These are phyloP conservation scores for Populus deltoides DNA, from an alignment of 345 rosid species.

Conservation along the genomic window DNA sequence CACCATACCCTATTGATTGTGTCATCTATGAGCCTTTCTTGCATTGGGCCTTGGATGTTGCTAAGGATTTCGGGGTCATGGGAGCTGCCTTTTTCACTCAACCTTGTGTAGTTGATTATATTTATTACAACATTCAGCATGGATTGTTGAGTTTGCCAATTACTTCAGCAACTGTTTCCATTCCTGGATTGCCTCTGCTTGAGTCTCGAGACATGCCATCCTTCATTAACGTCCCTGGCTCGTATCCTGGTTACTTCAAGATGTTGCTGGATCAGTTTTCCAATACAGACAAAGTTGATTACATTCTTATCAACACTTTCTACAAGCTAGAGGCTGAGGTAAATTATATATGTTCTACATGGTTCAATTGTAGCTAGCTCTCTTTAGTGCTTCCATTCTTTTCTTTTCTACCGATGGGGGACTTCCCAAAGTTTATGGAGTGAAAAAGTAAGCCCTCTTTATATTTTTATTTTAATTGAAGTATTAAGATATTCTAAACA, in stretches of 20 bases:
- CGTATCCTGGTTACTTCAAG: conserved; percentile 20
- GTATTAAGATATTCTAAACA: too few species aligned
- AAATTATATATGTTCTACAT: neutral
- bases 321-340: conserved; percentile 27
- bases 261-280: conserved; percentile 22
- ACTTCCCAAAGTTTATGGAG: too few species aligned
- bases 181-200: conserved; percentile 26
- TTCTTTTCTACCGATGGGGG: too few species aligned
- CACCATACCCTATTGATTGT: conserved; percentile 42
- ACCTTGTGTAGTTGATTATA: conserved; percentile 52
- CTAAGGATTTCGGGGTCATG: conserved; percentile 40
- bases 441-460: too few species aligned
- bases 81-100: conserved; percentile 73
- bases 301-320: conserved; percentile 24
- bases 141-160: conserved; percentile 46
- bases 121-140: conserved; percentile 40
- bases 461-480: too few species aligned
- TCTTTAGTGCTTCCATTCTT: too few species aligned
- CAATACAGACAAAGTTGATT: conserved; percentile 21
- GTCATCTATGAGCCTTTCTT: conserved; percentile 59
- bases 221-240: conserved; percentile 6
- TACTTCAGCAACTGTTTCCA: conserved; percentile 18
- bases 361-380: too few species aligned
- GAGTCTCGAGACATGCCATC: conserved; percentile 25
- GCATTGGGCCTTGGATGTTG: conserved; percentile 63